Conservation (phyloP, 306 rosid species). For the Vigna nakashimae region DNA sequence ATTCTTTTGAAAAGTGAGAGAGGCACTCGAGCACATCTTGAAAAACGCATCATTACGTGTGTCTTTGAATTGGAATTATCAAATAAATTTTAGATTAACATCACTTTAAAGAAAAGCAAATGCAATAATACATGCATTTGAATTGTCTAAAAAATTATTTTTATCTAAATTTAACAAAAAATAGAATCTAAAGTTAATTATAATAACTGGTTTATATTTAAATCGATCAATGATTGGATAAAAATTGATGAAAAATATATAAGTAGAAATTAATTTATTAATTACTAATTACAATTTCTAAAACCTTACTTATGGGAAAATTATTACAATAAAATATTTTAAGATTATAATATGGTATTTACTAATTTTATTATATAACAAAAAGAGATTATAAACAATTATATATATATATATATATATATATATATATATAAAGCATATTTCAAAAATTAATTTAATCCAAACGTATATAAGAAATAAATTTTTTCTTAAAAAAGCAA, state of each 20-base stretch:
- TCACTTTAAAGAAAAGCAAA: neutral
- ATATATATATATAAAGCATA: neutral
- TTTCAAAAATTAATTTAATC: too few relatives aligned
- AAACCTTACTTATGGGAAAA: neutral
- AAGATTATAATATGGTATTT: neutral
- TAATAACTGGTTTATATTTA: neutral
- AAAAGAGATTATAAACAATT: neutral
- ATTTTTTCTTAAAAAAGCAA: too few relatives aligned
- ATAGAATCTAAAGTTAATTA: neutral
- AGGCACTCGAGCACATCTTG: neutral
- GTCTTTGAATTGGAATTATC: neutral
- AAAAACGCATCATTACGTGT: neutral
- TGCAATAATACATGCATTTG: neutral
- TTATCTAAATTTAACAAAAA: neutral
- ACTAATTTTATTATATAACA: neutral
- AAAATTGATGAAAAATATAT: neutral
- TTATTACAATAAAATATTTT: neutral
- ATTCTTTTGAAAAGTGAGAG: neutral
- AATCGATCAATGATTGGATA: neutral
- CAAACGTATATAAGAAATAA: too few relatives aligned
- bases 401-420: neutral
- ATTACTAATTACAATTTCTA: neutral
- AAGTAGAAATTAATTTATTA: neutral
- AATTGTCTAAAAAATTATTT: neutral
- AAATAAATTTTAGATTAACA: neutral